Evolutionary conservation across 108 stramenopile species (phyloP).

Genomic region (Pseudonitzschia delicatissima): DNA sequence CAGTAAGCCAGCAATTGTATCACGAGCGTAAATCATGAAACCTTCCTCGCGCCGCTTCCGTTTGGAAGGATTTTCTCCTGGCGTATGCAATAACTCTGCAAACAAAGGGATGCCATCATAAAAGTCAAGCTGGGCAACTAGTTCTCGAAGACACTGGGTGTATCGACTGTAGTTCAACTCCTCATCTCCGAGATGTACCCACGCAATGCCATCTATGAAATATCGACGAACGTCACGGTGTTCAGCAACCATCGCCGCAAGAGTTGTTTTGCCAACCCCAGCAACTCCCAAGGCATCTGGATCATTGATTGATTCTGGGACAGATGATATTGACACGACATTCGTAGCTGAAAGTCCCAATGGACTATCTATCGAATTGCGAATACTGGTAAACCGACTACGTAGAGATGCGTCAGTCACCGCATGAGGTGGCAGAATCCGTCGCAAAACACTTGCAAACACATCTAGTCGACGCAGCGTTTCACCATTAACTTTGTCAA

Average conservation of each 20-base stretch:
- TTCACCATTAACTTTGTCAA: conserved; percentile 56
- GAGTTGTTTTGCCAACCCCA: conserved; percentile 71
- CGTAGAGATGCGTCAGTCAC: conserved; percentile 37
- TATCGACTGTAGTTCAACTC: conserved; percentile 55
- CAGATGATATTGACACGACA: conserved; percentile 47
- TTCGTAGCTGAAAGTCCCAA: conserved; percentile 43
- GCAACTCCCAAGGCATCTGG: conserved; percentile 45
- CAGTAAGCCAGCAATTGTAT: conserved; percentile 61
- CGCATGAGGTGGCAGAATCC: conserved; percentile 47
- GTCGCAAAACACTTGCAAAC: conserved; percentile 47
- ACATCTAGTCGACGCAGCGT: conserved; percentile 33
- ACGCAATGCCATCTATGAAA: conserved; percentile 64
- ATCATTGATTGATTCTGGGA: conserved; percentile 38
- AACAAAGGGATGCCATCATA: conserved; percentile 47
- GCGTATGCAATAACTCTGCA: conserved; percentile 54
- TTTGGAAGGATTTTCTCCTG: conserved; percentile 48
- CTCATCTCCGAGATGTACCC: conserved; percentile 53
- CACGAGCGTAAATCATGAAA: conserved; percentile 70
- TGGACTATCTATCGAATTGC: conserved; percentile 37
- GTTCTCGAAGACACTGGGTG: conserved; percentile 46
- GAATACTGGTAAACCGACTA: conserved; percentile 41
- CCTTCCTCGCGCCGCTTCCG: conserved; percentile 55
- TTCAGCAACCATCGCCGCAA: conserved; percentile 68
- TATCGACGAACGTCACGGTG: conserved; percentile 58
- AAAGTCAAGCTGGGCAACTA: conserved; percentile 47